These are phyloP conservation scores for Hemileccinum rubropunctum DNA, from an alignment of 768 basidiomycete genomes.

Conservation along the genomic window DNA sequence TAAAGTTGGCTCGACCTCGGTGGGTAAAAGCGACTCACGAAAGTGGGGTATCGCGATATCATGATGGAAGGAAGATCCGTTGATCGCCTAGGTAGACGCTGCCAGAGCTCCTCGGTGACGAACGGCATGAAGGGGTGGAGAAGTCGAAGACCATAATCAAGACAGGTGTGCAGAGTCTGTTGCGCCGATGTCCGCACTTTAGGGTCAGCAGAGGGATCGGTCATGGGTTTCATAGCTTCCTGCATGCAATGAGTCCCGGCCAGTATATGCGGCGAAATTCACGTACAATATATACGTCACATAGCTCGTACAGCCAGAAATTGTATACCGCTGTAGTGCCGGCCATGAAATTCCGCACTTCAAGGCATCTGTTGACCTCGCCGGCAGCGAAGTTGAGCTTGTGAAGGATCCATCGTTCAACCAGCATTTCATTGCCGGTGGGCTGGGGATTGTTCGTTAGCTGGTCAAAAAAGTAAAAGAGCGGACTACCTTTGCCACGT, in stretches of 20 bases:
- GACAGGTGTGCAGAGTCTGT: slow-evolving; percentile 92
- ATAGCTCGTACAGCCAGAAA: slow-evolving; percentile 99
- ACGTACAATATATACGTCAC: slow-evolving; percentile 95
- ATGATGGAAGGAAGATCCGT: slow-evolving; percentile 86
- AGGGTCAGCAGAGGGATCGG: slow-evolving; percentile 67
- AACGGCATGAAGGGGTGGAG: slow-evolving; percentile 99
- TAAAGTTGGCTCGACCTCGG: neutral
- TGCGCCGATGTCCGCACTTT: slow-evolving; percentile 78
- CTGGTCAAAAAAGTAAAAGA: neutral
- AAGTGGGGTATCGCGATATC: slow-evolving; percentile 78
- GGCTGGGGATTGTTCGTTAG: slow-evolving; percentile 46
- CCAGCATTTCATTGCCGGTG: slow-evolving; percentile 86
- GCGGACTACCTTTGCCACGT: slow-evolving; percentile 58
- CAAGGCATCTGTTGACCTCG: slow-evolving; percentile 72
- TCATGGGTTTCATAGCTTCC: slow-evolving; percentile 99
- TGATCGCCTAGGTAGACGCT: slow-evolving; percentile 83
- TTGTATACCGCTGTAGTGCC: slow-evolving; percentile 84
- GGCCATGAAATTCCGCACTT: slow-evolving; percentile 87
- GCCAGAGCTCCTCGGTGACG: slow-evolving; percentile 98
- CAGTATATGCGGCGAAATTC: neutral
- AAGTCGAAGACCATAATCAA: slow-evolving; percentile 86
- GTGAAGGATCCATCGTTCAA: slow-evolving; percentile 94
- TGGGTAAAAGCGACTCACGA: slow-evolving; percentile 47
- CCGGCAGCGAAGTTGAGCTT: slow-evolving; percentile 81
- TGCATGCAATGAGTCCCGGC: slow-evolving; percentile 30